These are phyloP conservation scores for Chenopodium quinoa DNA, from an alignment of 148 eudicot genomes.

Conservation along the genomic window DNA sequence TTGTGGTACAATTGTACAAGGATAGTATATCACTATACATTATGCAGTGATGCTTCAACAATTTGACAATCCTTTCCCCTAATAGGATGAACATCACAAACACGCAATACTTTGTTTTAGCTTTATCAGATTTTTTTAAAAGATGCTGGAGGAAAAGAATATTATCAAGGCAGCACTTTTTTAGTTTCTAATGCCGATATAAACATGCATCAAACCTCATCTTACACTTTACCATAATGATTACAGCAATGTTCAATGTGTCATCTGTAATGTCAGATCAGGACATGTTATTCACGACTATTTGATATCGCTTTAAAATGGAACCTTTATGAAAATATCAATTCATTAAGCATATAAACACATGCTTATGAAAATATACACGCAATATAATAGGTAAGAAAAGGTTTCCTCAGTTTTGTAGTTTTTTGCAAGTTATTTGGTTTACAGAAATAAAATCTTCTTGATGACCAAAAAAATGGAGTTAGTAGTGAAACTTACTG, in stretches of 20 bases:
- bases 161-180: not conserved
- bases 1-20: too few species aligned
- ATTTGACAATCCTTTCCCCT: too few species aligned
- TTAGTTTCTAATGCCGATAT: not conserved
- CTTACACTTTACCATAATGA: not conserved
- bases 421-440: not conserved
- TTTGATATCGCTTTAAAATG: not conserved
- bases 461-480: too few species aligned
- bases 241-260: not conserved
- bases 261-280: not conserved
- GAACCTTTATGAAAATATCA: not conserved
- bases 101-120: not conserved
- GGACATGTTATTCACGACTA: not conserved
- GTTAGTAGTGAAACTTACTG: slow-evolving; percentile 61
- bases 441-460: not conserved
- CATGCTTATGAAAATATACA: not conserved
- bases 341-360: not conserved
- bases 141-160: not conserved
- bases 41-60: too few species aligned
- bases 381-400: not conserved
- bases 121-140: not conserved
- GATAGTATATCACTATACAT: too few species aligned
- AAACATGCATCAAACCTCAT: slow-evolving; percentile 1
- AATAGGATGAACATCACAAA: not conserved
- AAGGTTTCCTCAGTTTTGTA: not conserved